Percentiles rank a stretch among this genome's conserved stretches.
These are phyloP conservation scores for Gossypioides kirkii DNA, from an alignment of 345 rosid genomes.

Conservation along the genomic window DNA sequence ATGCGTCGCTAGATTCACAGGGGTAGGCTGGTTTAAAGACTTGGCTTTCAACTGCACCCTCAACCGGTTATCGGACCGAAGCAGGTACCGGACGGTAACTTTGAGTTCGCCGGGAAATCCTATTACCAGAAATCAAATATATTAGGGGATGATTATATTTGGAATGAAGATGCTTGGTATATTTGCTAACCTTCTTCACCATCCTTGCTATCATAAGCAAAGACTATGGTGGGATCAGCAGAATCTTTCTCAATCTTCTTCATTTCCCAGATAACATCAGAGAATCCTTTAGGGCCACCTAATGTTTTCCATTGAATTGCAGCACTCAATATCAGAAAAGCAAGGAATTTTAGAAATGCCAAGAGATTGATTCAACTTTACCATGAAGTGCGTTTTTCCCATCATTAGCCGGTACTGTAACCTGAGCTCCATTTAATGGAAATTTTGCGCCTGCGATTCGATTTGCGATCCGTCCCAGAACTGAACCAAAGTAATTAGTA, in stretches of 20 bases:
- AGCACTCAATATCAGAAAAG: background rate
- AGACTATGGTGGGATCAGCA: slow-evolving; percentile 42
- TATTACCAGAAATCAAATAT: slow-evolving; percentile 3
- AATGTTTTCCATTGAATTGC: background rate
- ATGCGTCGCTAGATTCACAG: slow-evolving; percentile 73
- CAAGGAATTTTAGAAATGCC: background rate
- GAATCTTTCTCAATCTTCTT: slow-evolving; percentile 27
- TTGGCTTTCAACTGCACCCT: slow-evolving; percentile 53
- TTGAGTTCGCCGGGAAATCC: slow-evolving; percentile 77
- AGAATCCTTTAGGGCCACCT: slow-evolving; percentile 76
- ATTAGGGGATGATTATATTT: background rate
- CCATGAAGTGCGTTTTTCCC: slow-evolving; percentile 85
- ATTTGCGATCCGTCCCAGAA: slow-evolving; percentile 84
- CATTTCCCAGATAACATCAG: slow-evolving; percentile 65
- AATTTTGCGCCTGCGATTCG: slow-evolving; percentile 65
- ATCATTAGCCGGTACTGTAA: slow-evolving; percentile 54
- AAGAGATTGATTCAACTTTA: slow-evolving; percentile 9
- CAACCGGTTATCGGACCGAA: slow-evolving; percentile 48
- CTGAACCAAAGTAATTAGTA: slow-evolving; percentile 66
- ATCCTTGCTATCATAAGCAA: slow-evolving; percentile 50
- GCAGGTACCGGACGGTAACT: slow-evolving; percentile 54
- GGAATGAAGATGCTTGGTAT: background rate
- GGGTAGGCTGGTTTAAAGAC: slow-evolving; percentile 52
- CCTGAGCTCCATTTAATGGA: slow-evolving; percentile 46
- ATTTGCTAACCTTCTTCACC: slow-evolving; percentile 59